A percentile compares a stretch with the other conserved stretches of the same genome.
Evolutionary conservation across 805 yeast species (phyloP).

Genomic region (Maudiozyma serrabonitensis): DNA sequence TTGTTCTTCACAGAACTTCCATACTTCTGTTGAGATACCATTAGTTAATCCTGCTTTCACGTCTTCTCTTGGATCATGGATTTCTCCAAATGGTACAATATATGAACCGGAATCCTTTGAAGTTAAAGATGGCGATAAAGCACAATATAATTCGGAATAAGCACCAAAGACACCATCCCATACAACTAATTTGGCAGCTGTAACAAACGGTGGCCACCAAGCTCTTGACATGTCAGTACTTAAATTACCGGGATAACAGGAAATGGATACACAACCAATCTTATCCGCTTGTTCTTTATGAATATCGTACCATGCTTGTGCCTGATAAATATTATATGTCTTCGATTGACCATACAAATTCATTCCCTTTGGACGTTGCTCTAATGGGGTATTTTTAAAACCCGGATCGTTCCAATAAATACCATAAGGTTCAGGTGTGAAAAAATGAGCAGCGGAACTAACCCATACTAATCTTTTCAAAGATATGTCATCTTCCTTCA

Average conservation of each 20-base stretch:
- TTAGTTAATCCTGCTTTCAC: not conserved
- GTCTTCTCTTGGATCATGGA: slow-evolving; percentile 23
- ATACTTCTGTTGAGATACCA: not conserved
- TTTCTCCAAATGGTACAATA: slow-evolving; percentile 29
- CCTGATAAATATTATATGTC: slow-evolving; percentile 29
- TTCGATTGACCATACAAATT: slow-evolving; percentile 32
- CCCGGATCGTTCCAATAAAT: slow-evolving; percentile 23
- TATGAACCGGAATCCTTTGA: slow-evolving; percentile 24
- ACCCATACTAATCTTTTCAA: slow-evolving; percentile 32
- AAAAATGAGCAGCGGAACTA: slow-evolving; percentile 26
- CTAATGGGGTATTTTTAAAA: slow-evolving; percentile 9
- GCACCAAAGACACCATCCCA: slow-evolving; percentile 27
- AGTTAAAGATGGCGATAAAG: slow-evolving; percentile 27
- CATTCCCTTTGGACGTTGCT: slow-evolving; percentile 10
- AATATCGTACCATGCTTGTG: slow-evolving; percentile 30
- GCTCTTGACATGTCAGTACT: slow-evolving; percentile 23
- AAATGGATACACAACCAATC: slow-evolving; percentile 24
- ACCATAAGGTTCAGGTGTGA: slow-evolving; percentile 22
- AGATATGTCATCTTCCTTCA: slow-evolving; percentile 24
- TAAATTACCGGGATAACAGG: slow-evolving; percentile 30
- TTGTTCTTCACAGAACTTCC: not conserved
- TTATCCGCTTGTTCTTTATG: slow-evolving; percentile 14
- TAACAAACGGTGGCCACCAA: slow-evolving; percentile 1
- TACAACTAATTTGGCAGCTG: slow-evolving; percentile 5
- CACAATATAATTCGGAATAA: slow-evolving; percentile 30